These are phyloP conservation scores for Viola odorata DNA, from an alignment of 345 rosid genomes.

Conservation along the genomic window DNA sequence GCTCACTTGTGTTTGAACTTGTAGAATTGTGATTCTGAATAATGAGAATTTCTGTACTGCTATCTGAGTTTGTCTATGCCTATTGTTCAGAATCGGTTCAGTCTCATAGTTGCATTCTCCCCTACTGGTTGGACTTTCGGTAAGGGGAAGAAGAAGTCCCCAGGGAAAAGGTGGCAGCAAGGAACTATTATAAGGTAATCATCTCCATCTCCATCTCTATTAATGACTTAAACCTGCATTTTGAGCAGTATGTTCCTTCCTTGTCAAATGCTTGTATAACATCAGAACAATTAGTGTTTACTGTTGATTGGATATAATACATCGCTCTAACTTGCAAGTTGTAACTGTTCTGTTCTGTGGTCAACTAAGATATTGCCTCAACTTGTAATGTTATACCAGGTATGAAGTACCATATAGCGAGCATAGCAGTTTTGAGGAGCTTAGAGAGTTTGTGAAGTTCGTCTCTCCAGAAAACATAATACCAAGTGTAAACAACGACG, in stretches of 20 bases:
- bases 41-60: neutral
- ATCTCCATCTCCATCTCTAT: neutral
- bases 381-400: constrained; percentile 30
- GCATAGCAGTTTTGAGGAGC: constrained; percentile 83
- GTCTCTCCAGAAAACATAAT: constrained; percentile 63
- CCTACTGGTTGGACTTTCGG: constrained; percentile 94
- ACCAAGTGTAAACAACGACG: constrained; percentile 82
- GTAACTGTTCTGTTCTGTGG: no score
- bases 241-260: neutral
- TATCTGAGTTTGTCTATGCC: neutral
- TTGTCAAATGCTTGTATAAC: neutral
- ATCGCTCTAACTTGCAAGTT: no score
- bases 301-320: neutral
- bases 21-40: neutral
- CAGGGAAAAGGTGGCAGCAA: constrained; percentile 88
- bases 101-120: constrained; percentile 85
- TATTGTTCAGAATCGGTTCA: constrained; percentile 56
- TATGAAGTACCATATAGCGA: constrained; percentile 96
- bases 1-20: no score
- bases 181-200: constrained; percentile 87
- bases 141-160: constrained; percentile 77
- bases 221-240: no score
- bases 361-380: no score
- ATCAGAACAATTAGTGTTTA: neutral
- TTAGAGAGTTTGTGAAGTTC: constrained; percentile 71